Base-by-base conservation (phyloP, 2,329 filamentous ascomycete genomes). In the Colletotrichum orchidophilum region DNA sequence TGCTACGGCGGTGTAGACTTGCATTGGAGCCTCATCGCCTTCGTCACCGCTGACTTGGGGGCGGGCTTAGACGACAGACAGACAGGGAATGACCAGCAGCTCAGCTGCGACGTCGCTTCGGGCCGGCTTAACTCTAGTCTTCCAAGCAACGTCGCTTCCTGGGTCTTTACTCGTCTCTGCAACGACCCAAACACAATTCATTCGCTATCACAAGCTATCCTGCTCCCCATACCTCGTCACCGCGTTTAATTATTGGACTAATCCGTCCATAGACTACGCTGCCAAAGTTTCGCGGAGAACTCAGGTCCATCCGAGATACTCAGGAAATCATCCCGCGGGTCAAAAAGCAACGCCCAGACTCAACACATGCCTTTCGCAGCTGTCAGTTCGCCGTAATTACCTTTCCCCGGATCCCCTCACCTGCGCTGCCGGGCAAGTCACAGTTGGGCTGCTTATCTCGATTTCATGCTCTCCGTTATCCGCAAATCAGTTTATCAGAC, bases 341-440 rank as follows among this genome's bases (percentile, higher is more conserved):
- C 60, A n/a, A 24, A 42, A 53, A 35, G 42, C 57, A 33, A 42
- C 64, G 68, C 68, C 64, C 52, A 63, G 64, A 68, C 64, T 53
- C 66, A 11, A 18, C 53, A 31, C 35, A 57, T 46, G 54, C 54
- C 42, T 42, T 29, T 42, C 53, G 11, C 53, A 62, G 52, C 68
- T 63, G 63, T 63, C 58, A 59, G 31, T 35, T 58, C 27, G 42
- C 9, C 33, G 63, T 9, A 53, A 63, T 58, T 63, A 59, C 58
- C 50, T 71, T 71, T 68, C 58, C 68, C 52, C 68, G 58, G 68
- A 71, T 68, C 58, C 21, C 49, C n/a, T 68, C 21, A 26, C 55
- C 18, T 59, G 52, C 29, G 15, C 33, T 68, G 68, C 64, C 58
- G 64, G 58, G 49, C 68, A 68, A 68, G 68, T 71, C 68, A 71